These are phyloP conservation scores for Magnusiomyces magnusii DNA, from an alignment of 1,139 yeast genomes.

Conservation along the genomic window DNA sequence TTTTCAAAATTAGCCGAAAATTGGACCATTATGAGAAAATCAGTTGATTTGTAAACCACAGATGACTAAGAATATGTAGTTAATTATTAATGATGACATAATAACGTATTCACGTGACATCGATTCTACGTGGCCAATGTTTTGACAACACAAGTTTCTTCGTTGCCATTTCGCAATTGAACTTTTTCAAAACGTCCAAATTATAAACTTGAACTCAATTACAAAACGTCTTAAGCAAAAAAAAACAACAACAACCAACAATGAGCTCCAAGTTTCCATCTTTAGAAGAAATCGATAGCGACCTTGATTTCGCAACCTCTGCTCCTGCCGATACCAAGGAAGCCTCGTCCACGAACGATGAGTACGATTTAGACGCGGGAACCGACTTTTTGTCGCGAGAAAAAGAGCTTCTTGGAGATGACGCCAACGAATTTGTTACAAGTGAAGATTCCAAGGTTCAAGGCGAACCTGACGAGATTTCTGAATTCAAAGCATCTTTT, in stretches of 20 bases:
- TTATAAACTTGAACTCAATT: too few relatives aligned
- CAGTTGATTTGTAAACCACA: too few relatives aligned
- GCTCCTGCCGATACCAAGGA: conserved; percentile 2
- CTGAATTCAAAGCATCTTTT: conserved; percentile 34
- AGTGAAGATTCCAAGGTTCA: conserved; percentile 53
- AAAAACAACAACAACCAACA: too few relatives aligned
- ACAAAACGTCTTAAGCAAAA: too few relatives aligned
- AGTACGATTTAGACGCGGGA: conserved; percentile 35
- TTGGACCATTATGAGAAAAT: too few relatives aligned
- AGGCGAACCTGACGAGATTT: conserved; percentile 50
- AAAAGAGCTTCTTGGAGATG: conserved; percentile 73
- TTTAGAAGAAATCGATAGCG: conserved; percentile 45
- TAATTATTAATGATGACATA: too few relatives aligned
- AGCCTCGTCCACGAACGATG: conserved; percentile 27
- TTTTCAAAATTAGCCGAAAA: too few relatives aligned
- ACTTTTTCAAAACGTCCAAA: too few relatives aligned
- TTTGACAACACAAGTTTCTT: too few relatives aligned
- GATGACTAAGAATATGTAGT: too few relatives aligned
- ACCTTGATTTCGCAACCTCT: conserved; percentile 19
- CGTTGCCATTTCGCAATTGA: too few relatives aligned
- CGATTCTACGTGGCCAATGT: not conserved
- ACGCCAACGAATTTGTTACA: conserved; percentile 57
- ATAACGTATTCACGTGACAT: not conserved
- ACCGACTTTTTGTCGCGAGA: conserved; percentile 77
- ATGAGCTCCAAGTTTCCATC: conserved; percentile 91